A percentile compares a stretch with the other conserved stretches of the same genome.
Conservation (phyloP, 768 basidiomycete genomes). For the Phanerodontia chrysosporium region DNA sequence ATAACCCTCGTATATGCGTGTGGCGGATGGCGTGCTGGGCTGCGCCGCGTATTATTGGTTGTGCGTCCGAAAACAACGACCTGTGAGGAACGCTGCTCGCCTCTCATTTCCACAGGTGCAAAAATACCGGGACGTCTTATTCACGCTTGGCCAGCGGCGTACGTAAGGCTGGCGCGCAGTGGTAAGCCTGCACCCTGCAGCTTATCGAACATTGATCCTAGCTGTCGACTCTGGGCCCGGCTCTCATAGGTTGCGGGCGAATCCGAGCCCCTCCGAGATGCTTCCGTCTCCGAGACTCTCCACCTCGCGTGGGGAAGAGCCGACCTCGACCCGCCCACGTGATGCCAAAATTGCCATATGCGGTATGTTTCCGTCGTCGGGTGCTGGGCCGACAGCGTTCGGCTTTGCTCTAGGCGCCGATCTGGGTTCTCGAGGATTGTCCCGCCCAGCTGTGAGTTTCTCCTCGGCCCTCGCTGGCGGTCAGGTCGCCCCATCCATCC, state of each 20-base stretch:
- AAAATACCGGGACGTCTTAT: no score
- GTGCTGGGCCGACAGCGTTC: constrained; percentile 6
- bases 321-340: neutral
- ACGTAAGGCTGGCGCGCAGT: neutral
- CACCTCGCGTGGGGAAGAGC: neutral
- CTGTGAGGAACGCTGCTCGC: no score
- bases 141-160: no score
- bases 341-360: neutral
- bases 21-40: no score
- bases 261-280: neutral
- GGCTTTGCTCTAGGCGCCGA: neutral
- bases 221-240: neutral
- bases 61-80: no score
- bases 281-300: neutral
- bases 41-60: no score
- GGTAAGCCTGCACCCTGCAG: neutral
- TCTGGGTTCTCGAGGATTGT: constrained; percentile 2
- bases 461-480: neutral
- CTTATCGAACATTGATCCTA: neutral
- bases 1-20: no score
- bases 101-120: no score
- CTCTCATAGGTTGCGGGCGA: neutral
- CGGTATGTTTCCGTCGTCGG: constrained; percentile 3
- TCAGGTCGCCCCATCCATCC: no score
- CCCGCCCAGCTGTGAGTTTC: constrained; percentile 3